Base-by-base conservation (phyloP, 2,329 filamentous ascomycete genomes). In the Diplodia scrobiculata region DNA sequence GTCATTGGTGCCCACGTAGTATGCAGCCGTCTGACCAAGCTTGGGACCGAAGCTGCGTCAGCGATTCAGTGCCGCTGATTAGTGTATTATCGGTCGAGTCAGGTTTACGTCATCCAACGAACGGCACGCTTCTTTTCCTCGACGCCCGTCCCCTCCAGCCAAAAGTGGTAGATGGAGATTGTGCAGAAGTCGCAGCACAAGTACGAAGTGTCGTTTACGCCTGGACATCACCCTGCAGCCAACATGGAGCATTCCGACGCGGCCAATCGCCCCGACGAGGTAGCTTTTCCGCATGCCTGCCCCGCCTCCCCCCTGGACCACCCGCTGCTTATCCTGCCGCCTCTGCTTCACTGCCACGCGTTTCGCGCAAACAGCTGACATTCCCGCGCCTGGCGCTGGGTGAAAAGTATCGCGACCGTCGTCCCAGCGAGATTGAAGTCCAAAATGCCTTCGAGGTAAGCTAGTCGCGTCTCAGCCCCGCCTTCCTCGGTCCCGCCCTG, bases 371-470 rank as follows among this genome's bases (percentile, higher is more conserved):
- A n/a, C 19, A 19, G 41, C 76, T 78, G 73, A 77, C 58, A 34
- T 50, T n/a, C 29, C 41, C 41, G 11, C 74, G 71, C 73, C 72
- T 36, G 74, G 70, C 70, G 70, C 72, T 73, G 74, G 77, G 34
- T 36, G 34, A 36, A 45, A 70, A 68, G 65, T 72, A 74, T 68
- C 51, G 68, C 66, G 67, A 55, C 66, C 64, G 53, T 72, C 71
- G 54, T 67, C 70, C 52, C 69, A 78, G 77, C 69, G 75, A 78
- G 50, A 72, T 75, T 6, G 79, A 81, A 59, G 71, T 71, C 34
- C 74, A 78, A 47, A 71, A 77, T 54, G 72, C 78, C 32, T 73
- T 81, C 58, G 79, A 82, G 72, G 80, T 81, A 70, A 45, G 54
- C 64, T 27, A 29, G 19, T 25, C 25, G 50, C 21, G 17, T 45